Percentiles rank a stretch among this genome's conserved stretches.
Conservation (phyloP, 2,329 filamentous ascomycete species). For the Ilyonectria robusta region DNA sequence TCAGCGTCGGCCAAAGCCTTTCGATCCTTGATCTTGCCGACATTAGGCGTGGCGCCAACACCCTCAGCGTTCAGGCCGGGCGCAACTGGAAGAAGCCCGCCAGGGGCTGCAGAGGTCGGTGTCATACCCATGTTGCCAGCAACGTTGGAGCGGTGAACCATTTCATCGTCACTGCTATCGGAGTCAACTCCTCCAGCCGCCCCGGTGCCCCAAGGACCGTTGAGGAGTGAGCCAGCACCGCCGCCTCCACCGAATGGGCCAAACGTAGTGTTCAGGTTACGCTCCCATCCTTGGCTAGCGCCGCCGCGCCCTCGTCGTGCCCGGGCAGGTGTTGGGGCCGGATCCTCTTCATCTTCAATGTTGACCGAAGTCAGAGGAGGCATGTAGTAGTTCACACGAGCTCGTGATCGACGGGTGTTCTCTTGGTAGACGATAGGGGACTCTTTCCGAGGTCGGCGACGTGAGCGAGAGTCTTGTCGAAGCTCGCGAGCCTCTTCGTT, state of each 20-base stretch:
- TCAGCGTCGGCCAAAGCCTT: conserved; percentile 95
- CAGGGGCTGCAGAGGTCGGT: conserved; percentile 65
- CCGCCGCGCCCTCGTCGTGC: conserved; percentile 75
- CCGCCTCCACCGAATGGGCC: conserved; percentile 93
- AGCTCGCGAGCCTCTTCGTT: conserved; percentile 77
- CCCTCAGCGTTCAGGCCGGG: conserved; percentile 59
- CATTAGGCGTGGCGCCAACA: conserved; percentile 76
- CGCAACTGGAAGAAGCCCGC: conserved; percentile 60
- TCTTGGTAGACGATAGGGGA: conserved; percentile 74
- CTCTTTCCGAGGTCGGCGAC: conserved; percentile 65
- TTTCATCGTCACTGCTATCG: conserved; percentile 97
- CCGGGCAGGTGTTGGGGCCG: conserved; percentile 77
- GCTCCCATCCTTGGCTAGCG: conserved; percentile 76
- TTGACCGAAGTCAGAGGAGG: conserved; percentile 74
- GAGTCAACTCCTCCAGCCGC: conserved; percentile 88
- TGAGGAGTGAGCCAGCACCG: conserved; percentile 79
- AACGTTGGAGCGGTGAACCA: conserved; percentile 71
- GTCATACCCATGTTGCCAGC: conserved; percentile 75
- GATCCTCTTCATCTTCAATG: conserved; percentile 81
- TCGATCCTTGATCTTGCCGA: conserved; percentile 94
- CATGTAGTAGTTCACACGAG: conserved; percentile 87
- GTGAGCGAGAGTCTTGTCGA: conserved; percentile 66
- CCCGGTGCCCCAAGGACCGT: conserved; percentile 80
- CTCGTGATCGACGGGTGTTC: conserved; percentile 65
- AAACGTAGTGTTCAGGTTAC: conserved; percentile 88